phyloP scores from a whole-genome alignment of 148 eudicot genomes.

The Amaranthus cruentus region DNA sequence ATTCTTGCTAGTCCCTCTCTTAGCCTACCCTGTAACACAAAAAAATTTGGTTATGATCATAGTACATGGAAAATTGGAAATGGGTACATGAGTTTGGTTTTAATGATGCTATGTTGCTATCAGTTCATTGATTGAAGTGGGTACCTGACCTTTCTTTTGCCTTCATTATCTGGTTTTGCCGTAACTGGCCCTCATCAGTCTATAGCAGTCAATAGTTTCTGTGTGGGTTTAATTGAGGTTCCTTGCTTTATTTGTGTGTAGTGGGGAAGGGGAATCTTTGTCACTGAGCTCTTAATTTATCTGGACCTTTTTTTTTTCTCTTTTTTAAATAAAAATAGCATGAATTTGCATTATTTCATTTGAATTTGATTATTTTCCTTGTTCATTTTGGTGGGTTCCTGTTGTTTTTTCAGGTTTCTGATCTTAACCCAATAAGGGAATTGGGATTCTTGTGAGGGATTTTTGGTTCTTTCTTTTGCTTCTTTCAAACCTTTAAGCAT shows the following conservation, averaged over 20 bases:
- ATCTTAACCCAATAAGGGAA: constrained; percentile 23
- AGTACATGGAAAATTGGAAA: constrained; percentile 13
- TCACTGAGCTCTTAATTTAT: constrained; percentile 21
- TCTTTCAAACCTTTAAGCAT: background rate
- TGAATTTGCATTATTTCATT: constrained; percentile 11
- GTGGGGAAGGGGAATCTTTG: constrained; percentile 27
- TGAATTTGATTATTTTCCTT: background rate
- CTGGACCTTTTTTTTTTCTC: background rate
- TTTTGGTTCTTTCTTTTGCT: constrained; percentile 2
- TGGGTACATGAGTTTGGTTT: constrained; percentile 29
- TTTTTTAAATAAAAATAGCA: no score
- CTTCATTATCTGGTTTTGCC: constrained; percentile 21
- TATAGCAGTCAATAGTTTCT: constrained; percentile 26
- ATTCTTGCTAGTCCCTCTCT: no score
- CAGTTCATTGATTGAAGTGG: constrained; percentile 44
- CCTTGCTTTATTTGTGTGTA: constrained; percentile 7
- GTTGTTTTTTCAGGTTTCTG: constrained; percentile 33
- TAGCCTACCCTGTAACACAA: no score
- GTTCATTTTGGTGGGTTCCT: constrained; percentile 10
- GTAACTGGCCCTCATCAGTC: constrained; percentile 24
- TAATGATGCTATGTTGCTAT: constrained; percentile 31
- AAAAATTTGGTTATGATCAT: constrained; percentile 14
- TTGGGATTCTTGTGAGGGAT: constrained; percentile 28
- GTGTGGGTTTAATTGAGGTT: constrained; percentile 13
- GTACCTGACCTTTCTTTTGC: constrained; percentile 21